Evolutionary conservation across 495 filamentous ascomycete genomes (phyloP).

Genomic region (Penicillium argentinense): DNA sequence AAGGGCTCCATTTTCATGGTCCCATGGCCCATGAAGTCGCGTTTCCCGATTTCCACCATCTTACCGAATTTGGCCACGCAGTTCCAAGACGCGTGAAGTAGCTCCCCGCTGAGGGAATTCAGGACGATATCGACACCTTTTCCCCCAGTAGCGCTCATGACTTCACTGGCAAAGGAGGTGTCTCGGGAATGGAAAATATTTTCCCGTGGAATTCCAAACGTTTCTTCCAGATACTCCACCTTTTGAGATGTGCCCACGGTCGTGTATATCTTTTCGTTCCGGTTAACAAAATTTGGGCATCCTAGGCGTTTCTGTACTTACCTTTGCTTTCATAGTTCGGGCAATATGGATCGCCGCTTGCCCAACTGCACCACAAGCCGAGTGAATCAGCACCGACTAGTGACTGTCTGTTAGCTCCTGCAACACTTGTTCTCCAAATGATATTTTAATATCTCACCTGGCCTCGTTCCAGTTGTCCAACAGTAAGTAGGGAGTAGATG

Average conservation of each 20-base stretch:
- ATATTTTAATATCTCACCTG: not conserved
- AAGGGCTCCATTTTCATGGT: not conserved
- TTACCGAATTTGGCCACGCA: constrained; percentile 1
- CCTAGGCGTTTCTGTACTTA: not conserved
- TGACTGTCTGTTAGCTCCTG: not conserved
- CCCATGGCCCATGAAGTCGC: not conserved
- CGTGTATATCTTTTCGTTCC: constrained; percentile 18
- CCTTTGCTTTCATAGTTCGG: not conserved
- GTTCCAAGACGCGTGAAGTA: constrained; percentile 44
- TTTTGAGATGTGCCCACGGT: constrained; percentile 45
- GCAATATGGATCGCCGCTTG: constrained; percentile 31
- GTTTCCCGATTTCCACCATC: constrained; percentile 2
- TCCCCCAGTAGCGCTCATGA: constrained; percentile 44
- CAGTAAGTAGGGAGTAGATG: constrained; percentile 36
- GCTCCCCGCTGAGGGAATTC: constrained; percentile 46
- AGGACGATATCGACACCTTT: constrained; percentile 48
- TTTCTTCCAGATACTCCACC: constrained; percentile 26
- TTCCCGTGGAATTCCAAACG: constrained; percentile 31
- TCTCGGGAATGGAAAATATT: constrained; percentile 51
- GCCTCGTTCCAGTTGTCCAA: constrained; percentile 10
- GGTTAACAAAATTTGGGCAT: not conserved
- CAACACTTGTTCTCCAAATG: not conserved
- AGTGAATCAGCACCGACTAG: constrained; percentile 41
- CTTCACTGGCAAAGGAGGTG: constrained; percentile 37
- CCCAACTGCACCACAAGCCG: constrained; percentile 43